Conservation (phyloP, 2,329 filamentous ascomycete species). For the Ceratocystis cubensis region DNA sequence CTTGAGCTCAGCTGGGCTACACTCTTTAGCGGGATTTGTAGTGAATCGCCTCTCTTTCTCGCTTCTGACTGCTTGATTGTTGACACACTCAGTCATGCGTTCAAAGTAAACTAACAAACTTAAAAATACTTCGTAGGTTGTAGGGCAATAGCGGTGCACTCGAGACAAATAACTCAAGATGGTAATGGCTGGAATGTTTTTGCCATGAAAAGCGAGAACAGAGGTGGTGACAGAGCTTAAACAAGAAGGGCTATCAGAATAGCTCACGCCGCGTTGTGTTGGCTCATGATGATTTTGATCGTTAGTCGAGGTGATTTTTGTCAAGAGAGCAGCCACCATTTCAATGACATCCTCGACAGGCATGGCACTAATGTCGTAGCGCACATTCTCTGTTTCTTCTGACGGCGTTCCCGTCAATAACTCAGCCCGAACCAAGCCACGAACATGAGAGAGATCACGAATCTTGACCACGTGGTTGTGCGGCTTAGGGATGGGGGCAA, state of each 20-base stretch:
- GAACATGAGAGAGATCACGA: slow-evolving; percentile 80
- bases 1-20: not conserved
- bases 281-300: slow-evolving; percentile 78
- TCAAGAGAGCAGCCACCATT: slow-evolving; percentile 92
- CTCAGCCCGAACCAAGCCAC: slow-evolving; percentile 73
- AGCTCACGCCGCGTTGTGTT: slow-evolving; percentile 57
- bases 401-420: slow-evolving; percentile 38
- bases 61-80: slow-evolving; percentile 61
- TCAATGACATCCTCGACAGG: slow-evolving; percentile 95
- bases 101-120: slow-evolving; percentile 96
- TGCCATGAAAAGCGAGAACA: slow-evolving; percentile 92
- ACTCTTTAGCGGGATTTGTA: not conserved
- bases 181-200: slow-evolving; percentile 93
- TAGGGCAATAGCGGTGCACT: slow-evolving; percentile 98
- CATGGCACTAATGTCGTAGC: slow-evolving; percentile 95
- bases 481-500: not conserved
- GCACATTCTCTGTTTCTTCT: slow-evolving; percentile 34
- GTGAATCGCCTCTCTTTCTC: slow-evolving; percentile 32
- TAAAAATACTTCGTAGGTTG: slow-evolving; percentile 94
- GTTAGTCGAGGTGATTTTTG: slow-evolving; percentile 95
- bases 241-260: slow-evolving; percentile 24
- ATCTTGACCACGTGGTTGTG: slow-evolving; percentile 55
- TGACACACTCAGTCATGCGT: slow-evolving; percentile 94
- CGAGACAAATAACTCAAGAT: slow-evolving; percentile 90
- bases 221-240: slow-evolving; percentile 37